phyloP scores from a whole-genome alignment of 306 rosid genomes.

The Gastrolobium villosum region DNA sequence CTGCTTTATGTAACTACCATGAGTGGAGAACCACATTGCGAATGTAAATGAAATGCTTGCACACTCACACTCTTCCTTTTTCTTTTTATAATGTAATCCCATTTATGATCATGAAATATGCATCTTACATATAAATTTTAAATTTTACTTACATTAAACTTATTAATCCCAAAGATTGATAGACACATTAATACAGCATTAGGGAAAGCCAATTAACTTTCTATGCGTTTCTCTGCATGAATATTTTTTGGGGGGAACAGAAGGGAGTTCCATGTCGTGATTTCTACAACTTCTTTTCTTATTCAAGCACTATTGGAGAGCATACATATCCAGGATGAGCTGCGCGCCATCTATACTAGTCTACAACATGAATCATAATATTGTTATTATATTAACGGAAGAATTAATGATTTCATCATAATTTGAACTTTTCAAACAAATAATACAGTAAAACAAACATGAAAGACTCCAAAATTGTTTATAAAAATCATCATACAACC shows the following conservation, averaged over 20 bases:
- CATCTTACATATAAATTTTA: slow-evolving; percentile 26
- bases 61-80: not conserved
- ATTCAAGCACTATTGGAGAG: slow-evolving; percentile 40
- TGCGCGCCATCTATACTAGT: not conserved
- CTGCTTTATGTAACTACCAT: not conserved
- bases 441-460: not conserved
- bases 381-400: slow-evolving; percentile 21
- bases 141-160: slow-evolving; percentile 43
- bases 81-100: slow-evolving; percentile 21
- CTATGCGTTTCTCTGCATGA: not conserved
- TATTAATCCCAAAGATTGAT: slow-evolving; percentile 22
- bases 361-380: slow-evolving; percentile 14
- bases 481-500: slow-evolving; percentile 8
- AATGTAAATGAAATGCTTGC: not conserved
- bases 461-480: not conserved
- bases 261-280: slow-evolving; percentile 27
- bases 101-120: slow-evolving; percentile 37
- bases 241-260: not conserved
- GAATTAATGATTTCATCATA: not conserved
- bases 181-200: slow-evolving; percentile 19
- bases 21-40: not conserved
- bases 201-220: slow-evolving; percentile 28
- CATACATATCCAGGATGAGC: slow-evolving; percentile 3
- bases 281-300: slow-evolving; percentile 39
- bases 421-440: not conserved